Percentiles rank a stretch among this genome's conserved stretches.
These are phyloP conservation scores for Phaeosphaeriaceae sp. DNA, from an alignment of 2,329 filamentous ascomycete species.

Conservation along the genomic window DNA sequence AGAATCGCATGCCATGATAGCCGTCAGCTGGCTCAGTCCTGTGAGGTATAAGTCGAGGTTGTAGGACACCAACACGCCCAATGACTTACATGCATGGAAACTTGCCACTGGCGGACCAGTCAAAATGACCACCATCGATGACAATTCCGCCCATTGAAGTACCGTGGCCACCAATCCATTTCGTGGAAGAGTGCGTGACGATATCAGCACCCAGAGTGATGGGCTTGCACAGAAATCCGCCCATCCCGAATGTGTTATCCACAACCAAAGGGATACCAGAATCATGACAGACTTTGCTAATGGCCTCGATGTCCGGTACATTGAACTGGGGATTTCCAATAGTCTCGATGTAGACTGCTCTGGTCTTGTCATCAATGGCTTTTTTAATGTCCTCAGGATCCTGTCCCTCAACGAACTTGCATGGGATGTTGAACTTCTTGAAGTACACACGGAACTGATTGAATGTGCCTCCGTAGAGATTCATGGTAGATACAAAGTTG, in stretches of 20 bases:
- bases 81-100: constrained; percentile 25
- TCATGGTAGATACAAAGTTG: constrained; percentile 49
- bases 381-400: constrained; percentile 21
- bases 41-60: neutral
- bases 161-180: constrained; percentile 42
- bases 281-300: constrained; percentile 23
- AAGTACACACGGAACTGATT: constrained; percentile 50
- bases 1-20: constrained; percentile 33
- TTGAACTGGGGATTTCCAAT: constrained; percentile 33
- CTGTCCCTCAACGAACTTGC: constrained; percentile 48
- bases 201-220: constrained; percentile 34
- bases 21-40: constrained; percentile 28
- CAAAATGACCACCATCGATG: constrained; percentile 35
- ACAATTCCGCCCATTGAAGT: constrained; percentile 36
- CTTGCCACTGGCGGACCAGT: constrained; percentile 29
- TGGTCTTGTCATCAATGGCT: constrained; percentile 28
- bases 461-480: constrained; percentile 49
- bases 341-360: constrained; percentile 30
- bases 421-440: constrained; percentile 48
- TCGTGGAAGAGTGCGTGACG: constrained; percentile 34
- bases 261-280: constrained; percentile 31
- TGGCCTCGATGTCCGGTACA: constrained; percentile 26
- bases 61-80: neutral
- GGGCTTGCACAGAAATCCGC: constrained; percentile 30
- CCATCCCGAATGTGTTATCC: constrained; percentile 37